These are phyloP conservation scores for Naegleria fowleri DNA, from an alignment of 208 protist species.

Conservation along the genomic window DNA sequence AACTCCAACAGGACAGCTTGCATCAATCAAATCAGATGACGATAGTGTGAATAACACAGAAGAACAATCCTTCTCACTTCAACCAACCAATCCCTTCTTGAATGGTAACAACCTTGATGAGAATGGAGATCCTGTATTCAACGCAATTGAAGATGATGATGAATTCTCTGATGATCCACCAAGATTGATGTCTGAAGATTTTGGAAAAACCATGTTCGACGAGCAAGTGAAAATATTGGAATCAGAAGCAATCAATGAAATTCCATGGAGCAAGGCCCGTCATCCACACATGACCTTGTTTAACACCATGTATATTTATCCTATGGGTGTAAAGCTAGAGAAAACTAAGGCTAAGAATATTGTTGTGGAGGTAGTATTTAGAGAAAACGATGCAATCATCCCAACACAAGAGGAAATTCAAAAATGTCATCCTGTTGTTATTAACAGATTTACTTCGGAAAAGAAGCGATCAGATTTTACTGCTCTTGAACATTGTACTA, in stretches of 20 bases:
- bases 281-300: background rate
- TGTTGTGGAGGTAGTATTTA: background rate
- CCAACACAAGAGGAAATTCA: background rate
- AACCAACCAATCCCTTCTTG: background rate
- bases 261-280: background rate
- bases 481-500: background rate
- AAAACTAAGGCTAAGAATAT: background rate
- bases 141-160: background rate
- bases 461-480: background rate
- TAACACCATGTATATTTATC: background rate
- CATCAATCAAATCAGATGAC: background rate
- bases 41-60: background rate
- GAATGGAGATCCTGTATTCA: background rate
- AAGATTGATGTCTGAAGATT: background rate
- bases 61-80: background rate
- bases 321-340: background rate
- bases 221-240: background rate
- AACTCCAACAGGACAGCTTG: background rate
- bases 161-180: background rate
- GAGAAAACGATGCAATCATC: background rate
- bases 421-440: background rate
- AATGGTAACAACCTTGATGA: background rate
- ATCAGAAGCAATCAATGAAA: background rate
- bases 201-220: background rate
- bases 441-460: background rate